Evolutionary conservation across 2,329 filamentous ascomycete genomes (phyloP), one percentile per base, ranked within the genome.

Genomic region (Knoxdaviesia capensis): DNA sequence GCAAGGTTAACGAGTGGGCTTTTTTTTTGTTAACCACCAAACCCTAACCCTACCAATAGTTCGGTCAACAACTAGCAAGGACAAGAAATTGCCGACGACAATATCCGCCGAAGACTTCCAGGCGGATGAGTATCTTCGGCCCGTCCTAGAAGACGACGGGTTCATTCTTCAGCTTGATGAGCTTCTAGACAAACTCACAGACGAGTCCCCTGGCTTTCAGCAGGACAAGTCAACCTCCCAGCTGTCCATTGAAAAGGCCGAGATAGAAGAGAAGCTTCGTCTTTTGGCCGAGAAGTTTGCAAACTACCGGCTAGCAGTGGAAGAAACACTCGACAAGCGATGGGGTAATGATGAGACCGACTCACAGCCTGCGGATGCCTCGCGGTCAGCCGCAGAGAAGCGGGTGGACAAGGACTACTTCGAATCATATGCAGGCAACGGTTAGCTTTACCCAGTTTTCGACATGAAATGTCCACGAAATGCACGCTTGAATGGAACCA

Each of bases 161-260:
- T 64, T 96, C 42, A 73, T 98, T 32, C 86, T 92, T 54, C 82
- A 74, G 43, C 66, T 98, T 20, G 88, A 93, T 48, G 90, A 94
- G 47, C 48, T 63, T 8, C 64, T 93, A 8, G 55, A 57, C 11
- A 65, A 69, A 20, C 20, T 20, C 20, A 20, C 20, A 20, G 20
- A 20, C 20, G 20, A 20, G 20, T 20, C 20, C 20, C 20, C 20
- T 20, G 20, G 20, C 20, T 20, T 20, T 20, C 20, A 20, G 20
- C 20, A 20, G 20, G 20, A 20, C 3, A 20, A 20, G 20, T 20
- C 20, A 20, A 20, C 20, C 6, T 34, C 8, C 8, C 41, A 39
- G 11, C 42, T 41, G 5, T 10, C 38, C 20, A 43, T 40, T 43
- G 50, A 54, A 20, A 57, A 64, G 20, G 59, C 59, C 20, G 48